A percentile compares a stretch with the other conserved stretches of the same genome.
Evolutionary conservation across 305 asterid species (phyloP).

Genomic region (Fraxinus paxiana): DNA sequence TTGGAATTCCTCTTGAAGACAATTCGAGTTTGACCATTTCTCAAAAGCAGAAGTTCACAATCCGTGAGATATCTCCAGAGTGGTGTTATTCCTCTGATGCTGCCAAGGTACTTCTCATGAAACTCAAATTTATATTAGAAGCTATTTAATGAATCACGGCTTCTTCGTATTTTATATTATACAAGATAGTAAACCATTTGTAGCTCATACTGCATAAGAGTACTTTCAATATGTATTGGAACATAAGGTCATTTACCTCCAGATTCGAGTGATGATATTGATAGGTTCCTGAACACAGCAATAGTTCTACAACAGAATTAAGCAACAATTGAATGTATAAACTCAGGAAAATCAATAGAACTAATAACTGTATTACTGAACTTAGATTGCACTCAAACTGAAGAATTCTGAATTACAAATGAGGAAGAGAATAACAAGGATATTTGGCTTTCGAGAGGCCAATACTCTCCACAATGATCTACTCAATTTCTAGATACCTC

Average conservation of each 20-base stretch:
- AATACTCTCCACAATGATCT: too few relatives aligned
- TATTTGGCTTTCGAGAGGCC: too few relatives aligned
- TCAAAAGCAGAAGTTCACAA: constrained; percentile 67
- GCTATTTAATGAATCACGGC: constrained; percentile 5
- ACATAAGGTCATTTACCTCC: not conserved
- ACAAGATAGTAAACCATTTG: not conserved
- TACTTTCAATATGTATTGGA: not conserved
- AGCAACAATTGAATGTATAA: too few relatives aligned
- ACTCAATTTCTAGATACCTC: too few relatives aligned
- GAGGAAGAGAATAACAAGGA: too few relatives aligned
- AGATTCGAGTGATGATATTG: not conserved
- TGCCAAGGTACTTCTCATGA: constrained; percentile 49
- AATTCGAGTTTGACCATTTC: constrained; percentile 35
- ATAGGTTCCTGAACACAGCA: too few relatives aligned
- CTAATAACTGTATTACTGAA: too few relatives aligned
- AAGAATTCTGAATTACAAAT: too few relatives aligned
- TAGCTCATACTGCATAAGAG: not conserved
- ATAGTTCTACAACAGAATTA: too few relatives aligned
- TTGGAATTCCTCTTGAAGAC: constrained; percentile 48
- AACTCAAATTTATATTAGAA: constrained; percentile 11
- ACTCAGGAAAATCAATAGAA: too few relatives aligned
- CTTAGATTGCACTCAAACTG: too few relatives aligned
- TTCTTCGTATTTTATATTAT: not conserved
- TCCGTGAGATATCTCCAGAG: constrained; percentile 80
- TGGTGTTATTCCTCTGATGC: constrained; percentile 88